Conservation (phyloP, 2,329 filamentous ascomycete species). For the Berkeleyomyces basicola region DNA sequence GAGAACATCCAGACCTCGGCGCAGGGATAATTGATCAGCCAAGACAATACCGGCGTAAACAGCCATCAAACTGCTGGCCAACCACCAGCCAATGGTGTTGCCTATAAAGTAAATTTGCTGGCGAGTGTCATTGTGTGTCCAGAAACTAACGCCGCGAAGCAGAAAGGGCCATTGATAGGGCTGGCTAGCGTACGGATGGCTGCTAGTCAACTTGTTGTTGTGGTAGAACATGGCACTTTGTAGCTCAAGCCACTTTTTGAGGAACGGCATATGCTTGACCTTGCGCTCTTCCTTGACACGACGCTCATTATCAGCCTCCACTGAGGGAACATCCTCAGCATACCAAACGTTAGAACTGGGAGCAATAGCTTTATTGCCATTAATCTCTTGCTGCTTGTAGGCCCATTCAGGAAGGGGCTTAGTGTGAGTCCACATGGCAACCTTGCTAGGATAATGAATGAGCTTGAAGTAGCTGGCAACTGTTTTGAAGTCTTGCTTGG, state of each 20-base stretch:
- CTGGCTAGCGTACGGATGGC: slow-evolving; percentile 86
- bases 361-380: slow-evolving; percentile 90
- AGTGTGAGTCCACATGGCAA: slow-evolving; percentile 97
- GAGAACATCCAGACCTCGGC: slow-evolving; percentile 81
- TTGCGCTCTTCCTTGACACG: slow-evolving; percentile 59
- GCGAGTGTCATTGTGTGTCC: slow-evolving; percentile 88
- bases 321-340: slow-evolving; percentile 74
- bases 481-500: slow-evolving; percentile 70
- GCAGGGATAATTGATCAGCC: slow-evolving; percentile 83
- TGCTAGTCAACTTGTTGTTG: slow-evolving; percentile 94
- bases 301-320: slow-evolving; percentile 55
- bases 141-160: slow-evolving; percentile 94
- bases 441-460: slow-evolving; percentile 83
- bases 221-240: slow-evolving; percentile 99
- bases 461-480: slow-evolving; percentile 90
- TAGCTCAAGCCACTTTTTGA: slow-evolving; percentile 89
- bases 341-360: slow-evolving; percentile 90
- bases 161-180: slow-evolving; percentile 98
- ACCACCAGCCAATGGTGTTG: slow-evolving; percentile 95
- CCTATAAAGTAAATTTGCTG: slow-evolving; percentile 98
- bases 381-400: slow-evolving; percentile 95
- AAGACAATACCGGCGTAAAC: slow-evolving; percentile 85
- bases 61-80: slow-evolving; percentile 77
- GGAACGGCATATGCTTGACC: slow-evolving; percentile 72
- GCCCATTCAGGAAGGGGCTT: slow-evolving; percentile 94